Percentiles rank a stretch among this genome's conserved stretches.
phyloP scores from a whole-genome alignment of 2,329 filamentous ascomycete species.

The Diaporthe caulivora region DNA sequence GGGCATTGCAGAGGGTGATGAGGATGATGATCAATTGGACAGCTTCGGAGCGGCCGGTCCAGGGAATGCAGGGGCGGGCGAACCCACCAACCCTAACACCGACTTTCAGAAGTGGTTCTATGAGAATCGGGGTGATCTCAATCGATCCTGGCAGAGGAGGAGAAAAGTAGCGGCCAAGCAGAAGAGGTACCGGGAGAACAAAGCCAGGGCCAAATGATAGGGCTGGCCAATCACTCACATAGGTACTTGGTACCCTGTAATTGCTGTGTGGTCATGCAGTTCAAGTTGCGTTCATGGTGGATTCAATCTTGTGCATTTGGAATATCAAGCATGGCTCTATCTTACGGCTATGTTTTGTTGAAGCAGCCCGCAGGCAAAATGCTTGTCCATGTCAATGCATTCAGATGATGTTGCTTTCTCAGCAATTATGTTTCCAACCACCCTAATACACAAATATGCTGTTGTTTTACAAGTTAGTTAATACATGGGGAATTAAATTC shows the following conservation, averaged over 20 bases:
- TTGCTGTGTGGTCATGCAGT: background rate
- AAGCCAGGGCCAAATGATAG: slow-evolving; percentile 61
- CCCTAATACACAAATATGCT: slow-evolving; percentile 5
- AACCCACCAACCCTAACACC: slow-evolving; percentile 31
- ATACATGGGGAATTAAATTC: background rate
- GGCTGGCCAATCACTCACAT: slow-evolving; percentile 48
- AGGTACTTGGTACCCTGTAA: slow-evolving; percentile 59
- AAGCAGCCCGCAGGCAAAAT: background rate
- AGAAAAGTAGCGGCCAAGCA: slow-evolving; percentile 74
- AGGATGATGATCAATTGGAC: slow-evolving; percentile 46
- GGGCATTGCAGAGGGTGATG: slow-evolving; percentile 56
- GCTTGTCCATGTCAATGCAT: background rate
- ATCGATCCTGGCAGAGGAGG: slow-evolving; percentile 74
- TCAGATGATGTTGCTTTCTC: background rate
- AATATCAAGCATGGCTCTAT: background rate
- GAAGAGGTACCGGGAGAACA: slow-evolving; percentile 75
- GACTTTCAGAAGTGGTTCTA: slow-evolving; percentile 78
- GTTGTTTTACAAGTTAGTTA: background rate
- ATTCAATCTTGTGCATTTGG: slow-evolving; percentile 1
- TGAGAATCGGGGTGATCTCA: slow-evolving; percentile 74
- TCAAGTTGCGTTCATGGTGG: background rate
- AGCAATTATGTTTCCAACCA: background rate
- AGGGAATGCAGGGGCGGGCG: slow-evolving; percentile 48
- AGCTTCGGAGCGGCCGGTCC: slow-evolving; percentile 46
- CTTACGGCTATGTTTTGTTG: background rate